These are phyloP conservation scores for Ceratocystis ficicola DNA, from an alignment of 2,329 filamentous ascomycete genomes.

Conservation along the genomic window DNA sequence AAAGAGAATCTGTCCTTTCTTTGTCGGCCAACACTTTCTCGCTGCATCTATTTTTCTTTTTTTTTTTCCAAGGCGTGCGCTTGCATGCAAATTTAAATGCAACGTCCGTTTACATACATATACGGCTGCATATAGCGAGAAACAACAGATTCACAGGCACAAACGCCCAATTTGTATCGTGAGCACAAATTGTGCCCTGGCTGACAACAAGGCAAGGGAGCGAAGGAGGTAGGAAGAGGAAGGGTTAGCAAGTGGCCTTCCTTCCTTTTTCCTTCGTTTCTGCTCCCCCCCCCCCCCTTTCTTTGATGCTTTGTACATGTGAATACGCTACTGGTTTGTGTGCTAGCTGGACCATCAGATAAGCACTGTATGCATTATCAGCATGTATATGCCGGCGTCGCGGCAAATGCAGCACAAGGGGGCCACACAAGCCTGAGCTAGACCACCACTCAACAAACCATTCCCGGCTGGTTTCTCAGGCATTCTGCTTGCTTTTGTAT, in stretches of 20 bases:
- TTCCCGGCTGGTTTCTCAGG: too few species aligned
- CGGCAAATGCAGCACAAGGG: not conserved
- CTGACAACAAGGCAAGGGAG: not conserved
- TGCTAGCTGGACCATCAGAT: not conserved
- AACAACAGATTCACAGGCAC: conserved; percentile 1
- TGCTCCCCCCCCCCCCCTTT: not conserved
- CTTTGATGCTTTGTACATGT: not conserved
- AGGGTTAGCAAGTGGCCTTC: not conserved
- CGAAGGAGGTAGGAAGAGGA: not conserved
- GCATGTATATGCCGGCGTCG: not conserved
- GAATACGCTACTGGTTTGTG: not conserved
- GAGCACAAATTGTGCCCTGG: not conserved
- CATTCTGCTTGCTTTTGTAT: too few species aligned
- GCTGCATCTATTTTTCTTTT: not conserved
- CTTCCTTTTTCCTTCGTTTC: not conserved
- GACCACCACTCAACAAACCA: too few species aligned
- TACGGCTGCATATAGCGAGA: not conserved
- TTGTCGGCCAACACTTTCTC: too few species aligned
- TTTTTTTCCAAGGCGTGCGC: not conserved
- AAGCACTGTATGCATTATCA: not conserved
- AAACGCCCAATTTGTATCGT: not conserved
- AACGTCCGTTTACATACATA: not conserved
- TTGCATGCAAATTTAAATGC: not conserved
- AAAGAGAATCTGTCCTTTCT: too few species aligned
- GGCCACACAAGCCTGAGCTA: not conserved